These are phyloP conservation scores for Podila horticola DNA, from an alignment of 192 early-diverging fungal genomes.

Conservation along the genomic window DNA sequence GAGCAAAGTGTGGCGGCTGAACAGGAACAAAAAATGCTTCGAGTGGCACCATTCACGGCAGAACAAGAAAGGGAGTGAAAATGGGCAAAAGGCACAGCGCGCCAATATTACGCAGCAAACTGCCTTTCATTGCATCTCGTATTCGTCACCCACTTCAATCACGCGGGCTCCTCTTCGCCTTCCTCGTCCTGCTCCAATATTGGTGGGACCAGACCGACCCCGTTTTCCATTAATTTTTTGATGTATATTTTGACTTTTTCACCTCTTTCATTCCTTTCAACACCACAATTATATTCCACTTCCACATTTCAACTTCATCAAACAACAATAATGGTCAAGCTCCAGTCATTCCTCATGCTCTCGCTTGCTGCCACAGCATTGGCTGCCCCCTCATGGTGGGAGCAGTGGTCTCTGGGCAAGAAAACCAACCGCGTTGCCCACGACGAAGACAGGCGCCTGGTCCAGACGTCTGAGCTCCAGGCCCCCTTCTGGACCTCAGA, in stretches of 20 bases:
- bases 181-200: too few species aligned
- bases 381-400: conserved; percentile 47
- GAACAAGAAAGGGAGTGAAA: too few species aligned
- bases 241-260: neutral
- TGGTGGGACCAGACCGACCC: too few species aligned
- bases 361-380: conserved; percentile 32
- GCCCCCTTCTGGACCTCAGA: conserved; percentile 67
- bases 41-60: too few species aligned
- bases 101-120: too few species aligned
- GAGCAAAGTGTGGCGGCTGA: neutral
- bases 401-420: conserved; percentile 31
- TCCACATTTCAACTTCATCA: neutral
- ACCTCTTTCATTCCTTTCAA: neutral
- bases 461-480: conserved; percentile 57
- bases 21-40: too few species aligned
- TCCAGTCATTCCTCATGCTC: conserved; percentile 46
- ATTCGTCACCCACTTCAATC: too few species aligned
- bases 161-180: too few species aligned
- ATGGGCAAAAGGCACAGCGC: too few species aligned
- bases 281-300: neutral
- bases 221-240: too few species aligned
- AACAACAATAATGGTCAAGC: conserved; percentile 27
- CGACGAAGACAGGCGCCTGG: conserved; percentile 32
- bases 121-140: too few species aligned
- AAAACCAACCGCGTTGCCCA: neutral